Base-by-base conservation (phyloP, 306 rosid genomes). In the Echinosophora koreensis region DNA sequence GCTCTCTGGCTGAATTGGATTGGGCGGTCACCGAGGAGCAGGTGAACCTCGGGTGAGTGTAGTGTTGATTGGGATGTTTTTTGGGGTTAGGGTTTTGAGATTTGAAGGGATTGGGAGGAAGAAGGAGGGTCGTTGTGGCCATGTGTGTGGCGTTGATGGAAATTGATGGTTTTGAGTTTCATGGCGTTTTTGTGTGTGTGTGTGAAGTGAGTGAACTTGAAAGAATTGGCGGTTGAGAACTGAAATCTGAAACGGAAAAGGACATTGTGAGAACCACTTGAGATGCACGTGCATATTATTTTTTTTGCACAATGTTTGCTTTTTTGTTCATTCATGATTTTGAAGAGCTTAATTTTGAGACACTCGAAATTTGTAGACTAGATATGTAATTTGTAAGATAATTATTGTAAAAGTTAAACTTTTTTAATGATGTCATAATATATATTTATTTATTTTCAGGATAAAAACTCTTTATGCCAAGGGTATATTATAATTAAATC, bases 21-120 rank as follows among this genome's bases (percentile, higher is more conserved):
- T 90, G 94, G 72, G 82, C 34, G 2, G 92, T 70, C 41, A 73
- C 14, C 75, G 96, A 89, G 55, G 93, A 92, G 81, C 88, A 85
- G 66, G 85, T 84, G 86, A 74, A 28, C 47, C 76, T 79, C 30
- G 82, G 14, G 74, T 63, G 41, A 63, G 77, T 8, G 52, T 47
- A 49, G 63, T 35, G 42, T 15, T 64, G 44, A 49, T 5, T 41
- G 50, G 87, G 66, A 16, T 38, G 18, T 0, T 7, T 39, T 52
- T 27, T 79, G 9, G 62, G 46, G 11, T 28, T 50, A 42, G 60
- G 76, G 72, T 34, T 72, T 58, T 35, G 84, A 80, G 54, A 3
- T 66, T 70, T 71, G 80, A 62, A 76, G 28, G 77, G 76, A 12
- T 5, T 67, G 38, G 74, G 86, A 37, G 84, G 81, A 35, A 85